A percentile compares a stretch with the other conserved stretches of the same genome.
Evolutionary conservation across 768 basidiomycete species (phyloP).

Genomic region (Hygrophorus pudorinus): DNA sequence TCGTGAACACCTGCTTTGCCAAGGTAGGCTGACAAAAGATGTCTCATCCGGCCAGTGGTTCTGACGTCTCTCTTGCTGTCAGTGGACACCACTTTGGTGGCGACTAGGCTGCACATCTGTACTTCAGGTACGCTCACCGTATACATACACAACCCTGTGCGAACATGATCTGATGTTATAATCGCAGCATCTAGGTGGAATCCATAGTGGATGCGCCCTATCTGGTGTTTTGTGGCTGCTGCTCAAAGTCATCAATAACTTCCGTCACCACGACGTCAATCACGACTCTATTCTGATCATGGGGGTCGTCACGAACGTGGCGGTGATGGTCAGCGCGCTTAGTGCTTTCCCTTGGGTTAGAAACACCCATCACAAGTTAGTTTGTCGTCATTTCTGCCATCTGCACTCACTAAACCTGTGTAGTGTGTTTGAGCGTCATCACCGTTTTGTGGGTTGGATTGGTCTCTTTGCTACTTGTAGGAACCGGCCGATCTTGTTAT

Average conservation of each 20-base stretch:
- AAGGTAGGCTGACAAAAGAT: slow-evolving; percentile 36
- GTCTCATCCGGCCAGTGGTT: not conserved
- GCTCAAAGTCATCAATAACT: slow-evolving; percentile 49
- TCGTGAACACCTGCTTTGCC: slow-evolving; percentile 68
- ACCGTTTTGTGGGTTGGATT: slow-evolving; percentile 69
- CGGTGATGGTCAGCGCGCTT: slow-evolving; percentile 46
- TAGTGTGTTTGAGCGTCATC: slow-evolving; percentile 72
- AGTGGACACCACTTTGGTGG: slow-evolving; percentile 44
- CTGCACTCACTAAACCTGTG: slow-evolving; percentile 2
- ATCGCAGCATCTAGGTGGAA: slow-evolving; percentile 65
- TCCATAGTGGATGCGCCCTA: slow-evolving; percentile 66
- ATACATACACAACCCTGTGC: no score
- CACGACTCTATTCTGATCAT: slow-evolving; percentile 49
- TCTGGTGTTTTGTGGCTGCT: slow-evolving; percentile 66
- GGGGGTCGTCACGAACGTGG: slow-evolving; percentile 48
- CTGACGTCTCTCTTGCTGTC: slow-evolving; percentile 4
- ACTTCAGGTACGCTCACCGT: slow-evolving; percentile 6
- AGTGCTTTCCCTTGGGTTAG: slow-evolving; percentile 75
- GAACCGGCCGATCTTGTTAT: slow-evolving; percentile 1
- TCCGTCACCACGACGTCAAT: slow-evolving; percentile 35
- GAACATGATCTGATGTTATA: no score
- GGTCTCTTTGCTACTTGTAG: slow-evolving; percentile 20
- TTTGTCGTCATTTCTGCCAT: slow-evolving; percentile 1
- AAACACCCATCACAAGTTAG: slow-evolving; percentile 74
- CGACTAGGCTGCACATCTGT: slow-evolving; percentile 66